Percentiles rank a stretch among this genome's conserved stretches.
Conservation (phyloP, 2,329 filamentous ascomycete genomes). For the Coniochaeta sp. region DNA sequence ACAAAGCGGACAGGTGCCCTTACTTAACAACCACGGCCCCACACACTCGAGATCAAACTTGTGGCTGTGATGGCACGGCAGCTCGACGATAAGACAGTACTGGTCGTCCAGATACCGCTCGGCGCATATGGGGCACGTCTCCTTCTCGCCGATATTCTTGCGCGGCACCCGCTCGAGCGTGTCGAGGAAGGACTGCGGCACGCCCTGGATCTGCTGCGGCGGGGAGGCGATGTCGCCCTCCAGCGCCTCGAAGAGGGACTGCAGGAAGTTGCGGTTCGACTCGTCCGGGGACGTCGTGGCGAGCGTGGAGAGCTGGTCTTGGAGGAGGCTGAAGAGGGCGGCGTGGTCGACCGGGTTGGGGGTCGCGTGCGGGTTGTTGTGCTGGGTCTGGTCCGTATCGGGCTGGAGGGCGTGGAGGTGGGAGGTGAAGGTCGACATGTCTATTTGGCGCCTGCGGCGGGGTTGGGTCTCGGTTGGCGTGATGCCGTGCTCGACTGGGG, state of each 20-base stretch:
- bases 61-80: constrained; percentile 54
- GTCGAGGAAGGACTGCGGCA: constrained; percentile 54
- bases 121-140: constrained; percentile 56
- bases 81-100: constrained; percentile 56
- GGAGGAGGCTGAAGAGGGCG: constrained; percentile 50
- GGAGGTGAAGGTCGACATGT: constrained; percentile 58
- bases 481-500: constrained; percentile 58
- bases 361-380: constrained; percentile 50
- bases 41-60: constrained; percentile 62
- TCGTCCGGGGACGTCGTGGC: constrained; percentile 39
- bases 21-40: constrained; percentile 56
- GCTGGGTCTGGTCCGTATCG: constrained; percentile 23
- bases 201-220: constrained; percentile 44
- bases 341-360: constrained; percentile 53
- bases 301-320: constrained; percentile 49
- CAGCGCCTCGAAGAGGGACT: constrained; percentile 38
- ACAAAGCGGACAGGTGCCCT: constrained; percentile 59
- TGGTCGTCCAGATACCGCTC: constrained; percentile 54
- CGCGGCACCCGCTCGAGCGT: constrained; percentile 49
- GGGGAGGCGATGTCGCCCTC: constrained; percentile 45
- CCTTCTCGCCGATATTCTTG: constrained; percentile 41
- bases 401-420: constrained; percentile 46
- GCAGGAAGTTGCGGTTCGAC: constrained; percentile 43
- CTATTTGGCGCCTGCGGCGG: constrained; percentile 44
- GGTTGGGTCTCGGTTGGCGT: constrained; percentile 31